Evolutionary conservation across 2,329 filamentous ascomycete genomes (phyloP), one percentile per base, ranked within the genome.

Genomic region (Trichoderma pleuroti): DNA sequence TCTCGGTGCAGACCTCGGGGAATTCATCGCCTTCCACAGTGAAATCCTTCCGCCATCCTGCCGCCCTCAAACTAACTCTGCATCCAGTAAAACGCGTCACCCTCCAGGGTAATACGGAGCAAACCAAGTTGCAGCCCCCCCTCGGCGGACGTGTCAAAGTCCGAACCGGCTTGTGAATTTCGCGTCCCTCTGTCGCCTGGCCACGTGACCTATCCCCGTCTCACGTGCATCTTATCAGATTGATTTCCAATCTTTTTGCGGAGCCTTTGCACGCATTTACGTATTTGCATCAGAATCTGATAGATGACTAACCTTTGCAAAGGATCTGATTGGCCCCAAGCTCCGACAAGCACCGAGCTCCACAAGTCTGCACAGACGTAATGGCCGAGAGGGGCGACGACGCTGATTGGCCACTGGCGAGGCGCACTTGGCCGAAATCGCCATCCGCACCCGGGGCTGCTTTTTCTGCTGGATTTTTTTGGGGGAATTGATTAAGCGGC

Each of bases 151-250:
- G 66, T 68, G 63, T 60, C 52, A 21, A 68, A 68, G 18, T 61
- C 66, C 66, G 66, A 68, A 34, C 56, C 5, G 66, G 36, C 30
- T 16, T 16, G 24, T 36, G 24, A 46, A 32, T 32, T 39, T 60
- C 66, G 66, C 66, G 66, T 61, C 46, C 39, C 18, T 36, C 66
- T 60, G 56, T 68, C 61, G 61, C 60, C 61, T n/a, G 49, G 28
- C 49, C 68, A 70, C 68, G 68, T 70, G 68, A 70, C 61, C 12
- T 24, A 30, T 49, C 39, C 65, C 54, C 66, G 54, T 59, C 63
- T 61, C 66, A 70, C 61, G 68, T 70, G 68, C 57, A 70, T 67
- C 70, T 71, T 71, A 71, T 71, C 70, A 71, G 64, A 67, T 65
- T 67, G 63, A 62, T 64, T 64, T 64, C 49, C 60, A 70, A 70